phyloP scores from a whole-genome alignment of 768 basidiomycete species.

The Naganishia vaughanmartiniae region DNA sequence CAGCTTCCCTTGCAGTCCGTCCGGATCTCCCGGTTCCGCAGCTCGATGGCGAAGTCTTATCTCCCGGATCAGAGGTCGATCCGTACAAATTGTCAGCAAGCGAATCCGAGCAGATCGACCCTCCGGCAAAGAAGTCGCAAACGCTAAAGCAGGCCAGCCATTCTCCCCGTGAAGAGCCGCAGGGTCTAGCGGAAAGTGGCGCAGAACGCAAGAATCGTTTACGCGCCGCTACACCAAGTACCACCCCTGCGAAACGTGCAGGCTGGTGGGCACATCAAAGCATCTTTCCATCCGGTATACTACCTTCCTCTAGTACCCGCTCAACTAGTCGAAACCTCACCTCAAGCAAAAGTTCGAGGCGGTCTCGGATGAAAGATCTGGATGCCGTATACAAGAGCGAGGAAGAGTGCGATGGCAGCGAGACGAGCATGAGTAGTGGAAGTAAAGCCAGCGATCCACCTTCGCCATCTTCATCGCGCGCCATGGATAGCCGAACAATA shows the following conservation, averaged over 20 bases:
- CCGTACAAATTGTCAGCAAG: constrained; percentile 16
- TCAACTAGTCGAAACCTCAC: constrained; percentile 27
- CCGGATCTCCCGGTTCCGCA: neutral
- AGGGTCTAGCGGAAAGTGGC: neutral
- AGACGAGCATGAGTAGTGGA: constrained; percentile 33
- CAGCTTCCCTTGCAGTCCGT: neutral
- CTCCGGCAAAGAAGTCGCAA: neutral
- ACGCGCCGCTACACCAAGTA: neutral
- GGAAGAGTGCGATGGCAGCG: constrained; percentile 14
- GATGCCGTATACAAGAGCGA: constrained; percentile 23
- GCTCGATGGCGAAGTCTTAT: constrained; percentile 4
- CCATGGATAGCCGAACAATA: constrained; percentile 36
- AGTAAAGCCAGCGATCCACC: constrained; percentile 26
- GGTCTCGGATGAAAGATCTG: constrained; percentile 32
- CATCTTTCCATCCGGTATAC: constrained; percentile 41
- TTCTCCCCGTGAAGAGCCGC: neutral
- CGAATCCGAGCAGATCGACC: neutral
- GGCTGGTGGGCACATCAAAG: constrained; percentile 52
- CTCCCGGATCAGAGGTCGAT: constrained; percentile 17
- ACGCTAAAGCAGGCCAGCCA: neutral
- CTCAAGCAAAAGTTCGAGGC: constrained; percentile 34
- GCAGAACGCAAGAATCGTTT: neutral
- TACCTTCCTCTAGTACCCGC: constrained; percentile 4
- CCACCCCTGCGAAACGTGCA: constrained; percentile 27
- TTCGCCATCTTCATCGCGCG: constrained; percentile 36